Percentiles rank a stretch among this genome's conserved stretches.
These are phyloP conservation scores for Bacidia gigantensis DNA, from an alignment of 495 filamentous ascomycete genomes.

Conservation along the genomic window DNA sequence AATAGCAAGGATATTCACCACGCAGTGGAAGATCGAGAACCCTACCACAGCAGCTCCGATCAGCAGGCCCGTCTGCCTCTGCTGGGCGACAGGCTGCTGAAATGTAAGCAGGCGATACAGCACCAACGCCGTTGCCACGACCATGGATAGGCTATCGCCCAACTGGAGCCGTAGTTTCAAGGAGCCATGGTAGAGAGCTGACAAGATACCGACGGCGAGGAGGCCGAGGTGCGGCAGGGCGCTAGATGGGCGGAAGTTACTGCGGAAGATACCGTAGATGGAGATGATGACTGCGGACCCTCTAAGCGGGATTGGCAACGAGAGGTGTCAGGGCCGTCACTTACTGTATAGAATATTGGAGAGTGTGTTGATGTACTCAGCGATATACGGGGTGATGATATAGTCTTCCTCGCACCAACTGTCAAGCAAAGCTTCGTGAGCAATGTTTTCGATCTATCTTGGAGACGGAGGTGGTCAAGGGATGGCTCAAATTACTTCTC, in stretches of 20 bases:
- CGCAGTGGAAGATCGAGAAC: conserved; percentile 33
- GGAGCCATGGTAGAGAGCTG: conserved; percentile 38
- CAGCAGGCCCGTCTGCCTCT: conserved; percentile 20
- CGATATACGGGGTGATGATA: conserved; percentile 37
- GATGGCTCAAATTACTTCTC: background rate
- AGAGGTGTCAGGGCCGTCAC: background rate
- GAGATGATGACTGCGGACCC: conserved; percentile 25
- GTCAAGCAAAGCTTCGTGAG: background rate
- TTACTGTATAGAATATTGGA: conserved; percentile 38
- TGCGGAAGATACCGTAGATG: conserved; percentile 24
- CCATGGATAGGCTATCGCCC: conserved; percentile 43
- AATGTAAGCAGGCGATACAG: conserved; percentile 38
- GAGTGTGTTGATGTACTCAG: conserved; percentile 44
- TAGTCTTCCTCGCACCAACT: conserved; percentile 27
- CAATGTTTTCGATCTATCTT: background rate
- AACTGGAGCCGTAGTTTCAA: conserved; percentile 42
- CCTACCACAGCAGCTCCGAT: conserved; percentile 21
- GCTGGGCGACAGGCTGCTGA: conserved; percentile 20
- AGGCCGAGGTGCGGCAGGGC: conserved; percentile 37
- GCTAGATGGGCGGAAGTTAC: conserved; percentile 17
- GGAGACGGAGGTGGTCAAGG: background rate
- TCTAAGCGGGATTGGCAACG: background rate
- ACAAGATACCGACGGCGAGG: conserved; percentile 42
- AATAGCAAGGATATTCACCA: conserved; percentile 29
- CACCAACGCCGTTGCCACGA: conserved; percentile 35